Conservation (phyloP, 108 stramenopile genomes). For the Skeletonema costatum region DNA sequence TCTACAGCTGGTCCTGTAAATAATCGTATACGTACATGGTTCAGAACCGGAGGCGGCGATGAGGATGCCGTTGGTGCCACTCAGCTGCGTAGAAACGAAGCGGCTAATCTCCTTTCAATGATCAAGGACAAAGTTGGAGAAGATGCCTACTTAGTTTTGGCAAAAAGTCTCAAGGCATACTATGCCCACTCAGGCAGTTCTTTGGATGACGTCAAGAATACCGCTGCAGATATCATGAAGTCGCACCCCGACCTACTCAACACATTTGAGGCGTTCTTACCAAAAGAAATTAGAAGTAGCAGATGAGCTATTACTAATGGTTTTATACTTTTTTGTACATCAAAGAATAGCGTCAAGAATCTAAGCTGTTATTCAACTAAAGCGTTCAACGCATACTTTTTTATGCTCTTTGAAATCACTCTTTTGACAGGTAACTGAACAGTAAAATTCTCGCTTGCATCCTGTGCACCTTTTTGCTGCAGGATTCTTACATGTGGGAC, state of each 20-base stretch:
- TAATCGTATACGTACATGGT: conserved; percentile 33
- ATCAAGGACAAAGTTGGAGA: conserved; percentile 57
- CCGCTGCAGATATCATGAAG: conserved; percentile 51
- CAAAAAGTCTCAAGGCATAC: conserved; percentile 50
- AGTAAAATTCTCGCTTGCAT: no score
- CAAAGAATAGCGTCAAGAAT: no score
- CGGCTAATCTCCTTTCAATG: conserved; percentile 47
- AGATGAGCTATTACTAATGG: background rate
- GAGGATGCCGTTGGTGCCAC: conserved; percentile 48
- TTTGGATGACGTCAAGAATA: conserved; percentile 43
- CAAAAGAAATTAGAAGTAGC: conserved; percentile 44
- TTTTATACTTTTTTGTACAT: conserved; percentile 1
- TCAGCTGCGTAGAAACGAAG: conserved; percentile 46
- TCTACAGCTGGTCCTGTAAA: conserved; percentile 18
- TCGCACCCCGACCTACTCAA: conserved; percentile 57
- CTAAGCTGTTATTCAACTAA: no score
- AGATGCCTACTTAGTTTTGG: conserved; percentile 49
- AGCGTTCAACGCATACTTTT: no score
- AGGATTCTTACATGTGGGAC: no score
- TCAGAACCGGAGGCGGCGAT: conserved; percentile 56
- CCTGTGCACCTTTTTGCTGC: no score
- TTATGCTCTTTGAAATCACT: no score
- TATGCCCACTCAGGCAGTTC: conserved; percentile 41
- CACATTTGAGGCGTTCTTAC: conserved; percentile 63
- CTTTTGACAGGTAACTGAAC: no score